phyloP scores from a whole-genome alignment of 179 eudicot genomes.

The Dionaea muscipula region DNA sequence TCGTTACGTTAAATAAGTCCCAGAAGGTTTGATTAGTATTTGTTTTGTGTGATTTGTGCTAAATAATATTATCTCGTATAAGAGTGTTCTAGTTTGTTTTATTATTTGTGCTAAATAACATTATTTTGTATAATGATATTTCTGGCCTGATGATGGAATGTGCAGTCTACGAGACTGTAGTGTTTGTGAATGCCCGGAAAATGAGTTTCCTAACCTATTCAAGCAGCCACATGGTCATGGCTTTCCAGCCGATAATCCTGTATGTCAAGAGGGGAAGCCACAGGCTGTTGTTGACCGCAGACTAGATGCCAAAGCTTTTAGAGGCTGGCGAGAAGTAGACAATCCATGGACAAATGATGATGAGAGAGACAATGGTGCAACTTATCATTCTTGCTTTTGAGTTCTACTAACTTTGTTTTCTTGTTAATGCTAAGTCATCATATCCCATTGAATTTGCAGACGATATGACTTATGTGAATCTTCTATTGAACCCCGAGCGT shows the following conservation, averaged over 20 bases:
- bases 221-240: constrained; percentile 33
- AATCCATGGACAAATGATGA: constrained; percentile 93
- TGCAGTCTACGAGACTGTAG: constrained; percentile 79
- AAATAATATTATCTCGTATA: not conserved
- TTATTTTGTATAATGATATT: constrained; percentile 92
- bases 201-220: constrained; percentile 74
- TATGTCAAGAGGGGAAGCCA: constrained; percentile 85
- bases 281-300: constrained; percentile 80
- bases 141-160: constrained; percentile 98
- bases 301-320: constrained; percentile 55
- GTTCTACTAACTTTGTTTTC: not conserved
- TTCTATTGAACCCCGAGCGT: constrained; percentile 75
- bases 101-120: constrained; percentile 15
- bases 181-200: constrained; percentile 90
- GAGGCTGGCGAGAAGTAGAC: constrained; percentile 74
- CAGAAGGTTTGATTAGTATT: too few species aligned
- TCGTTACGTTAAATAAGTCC: too few species aligned
- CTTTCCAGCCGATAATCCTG: constrained; percentile 49
- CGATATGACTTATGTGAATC: constrained; percentile 94
- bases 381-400: not conserved
- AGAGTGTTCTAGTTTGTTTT: not conserved
- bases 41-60: not conserved
- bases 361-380: constrained; percentile 82
- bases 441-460: constrained; percentile 29
- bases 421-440: not conserved